These are phyloP conservation scores for Eutypa lata DNA, from an alignment of 2,329 filamentous ascomycete species.

Conservation along the genomic window DNA sequence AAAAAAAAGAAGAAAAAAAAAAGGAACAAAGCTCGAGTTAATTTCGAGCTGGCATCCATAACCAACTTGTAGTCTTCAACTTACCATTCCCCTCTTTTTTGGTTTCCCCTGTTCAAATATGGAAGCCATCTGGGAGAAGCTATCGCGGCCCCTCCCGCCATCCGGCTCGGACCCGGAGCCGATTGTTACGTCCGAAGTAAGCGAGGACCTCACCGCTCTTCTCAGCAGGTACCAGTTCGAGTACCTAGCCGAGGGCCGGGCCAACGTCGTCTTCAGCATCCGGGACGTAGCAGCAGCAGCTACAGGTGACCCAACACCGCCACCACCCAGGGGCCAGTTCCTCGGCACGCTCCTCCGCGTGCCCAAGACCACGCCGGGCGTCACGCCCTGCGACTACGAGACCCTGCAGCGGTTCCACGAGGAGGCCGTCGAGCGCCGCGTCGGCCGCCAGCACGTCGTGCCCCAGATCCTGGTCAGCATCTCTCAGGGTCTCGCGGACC, in stretches of 20 bases:
- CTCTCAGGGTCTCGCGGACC: conserved; percentile 41
- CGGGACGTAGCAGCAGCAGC: conserved; percentile 29
- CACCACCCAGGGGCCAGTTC: conserved; percentile 25
- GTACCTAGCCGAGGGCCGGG: conserved; percentile 66
- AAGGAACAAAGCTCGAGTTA: too few species aligned
- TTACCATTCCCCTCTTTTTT: too few species aligned
- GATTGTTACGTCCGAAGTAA: conserved; percentile 12
- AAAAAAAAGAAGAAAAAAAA: too few species aligned
- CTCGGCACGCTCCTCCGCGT: conserved; percentile 56
- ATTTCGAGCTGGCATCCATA: too few species aligned
- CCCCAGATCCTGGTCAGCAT: conserved; percentile 27
- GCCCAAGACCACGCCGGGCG: conserved; percentile 50
- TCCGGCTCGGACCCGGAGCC: conserved; percentile 10
- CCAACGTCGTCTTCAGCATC: conserved; percentile 72
- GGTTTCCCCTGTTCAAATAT: neutral
- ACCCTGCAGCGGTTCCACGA: conserved; percentile 47
- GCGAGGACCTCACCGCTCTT: conserved; percentile 16
- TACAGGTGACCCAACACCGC: conserved; percentile 9
- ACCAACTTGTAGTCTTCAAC: too few species aligned
- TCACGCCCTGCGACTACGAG: conserved; percentile 42
- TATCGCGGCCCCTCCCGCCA: conserved; percentile 18
- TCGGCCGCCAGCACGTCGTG: conserved; percentile 30
- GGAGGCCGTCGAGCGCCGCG: conserved; percentile 49
- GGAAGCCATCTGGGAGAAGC: conserved; percentile 19
- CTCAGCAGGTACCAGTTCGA: conserved; percentile 22